Evolutionary conservation across 164 flowering plant genomes (phyloP), one percentile per base, ranked within the genome.

Genomic region (Piper longum): DNA sequence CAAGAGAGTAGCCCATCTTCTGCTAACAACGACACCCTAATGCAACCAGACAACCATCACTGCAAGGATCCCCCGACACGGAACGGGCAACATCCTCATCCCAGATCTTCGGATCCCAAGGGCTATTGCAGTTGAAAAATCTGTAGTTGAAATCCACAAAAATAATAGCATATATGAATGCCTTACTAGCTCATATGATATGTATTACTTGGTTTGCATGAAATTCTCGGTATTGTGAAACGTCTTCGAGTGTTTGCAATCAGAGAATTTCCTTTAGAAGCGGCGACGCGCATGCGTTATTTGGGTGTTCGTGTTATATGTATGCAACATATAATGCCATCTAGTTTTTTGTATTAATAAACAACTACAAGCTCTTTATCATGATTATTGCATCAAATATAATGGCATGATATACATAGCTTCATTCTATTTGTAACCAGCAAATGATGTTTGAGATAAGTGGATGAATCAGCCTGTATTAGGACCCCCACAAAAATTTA

Each of bases 401-500:
- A 16, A 43, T 19, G 45, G 6, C 54, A 26, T 60, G 62, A 41
- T n/a, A n/a, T 9, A 40, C 16, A 16, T n/a, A 14, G n/a, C 62
- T 60, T 44, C 11, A 54, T 16, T 41, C 7, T 9, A 13, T 12
- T 19, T 36, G 16, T 13, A 45, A 14, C 2, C 18, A 41, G 17
- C 60, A 42, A 17, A 57, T 26, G 43, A 64, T 48, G 56, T 9
- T 56, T 64, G 60, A 6, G 43, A 43, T 18, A n/a, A 4, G 41
- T 44, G 36, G 45, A 16, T 43, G 48, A 48, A 62, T 9, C 16
- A 17, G 26, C 51, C 56, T 62, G 43, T 55, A 41, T 19, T 42
- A 39, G 64, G 39, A 42, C 64, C 64, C 64, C 57, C 48, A 18
- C 40, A 70, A 71, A 76, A 69, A 67, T 52, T 16, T 63, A 19